Conservation (phyloP, 2,329 filamentous ascomycete species). For the Colletotrichum abscissum region DNA sequence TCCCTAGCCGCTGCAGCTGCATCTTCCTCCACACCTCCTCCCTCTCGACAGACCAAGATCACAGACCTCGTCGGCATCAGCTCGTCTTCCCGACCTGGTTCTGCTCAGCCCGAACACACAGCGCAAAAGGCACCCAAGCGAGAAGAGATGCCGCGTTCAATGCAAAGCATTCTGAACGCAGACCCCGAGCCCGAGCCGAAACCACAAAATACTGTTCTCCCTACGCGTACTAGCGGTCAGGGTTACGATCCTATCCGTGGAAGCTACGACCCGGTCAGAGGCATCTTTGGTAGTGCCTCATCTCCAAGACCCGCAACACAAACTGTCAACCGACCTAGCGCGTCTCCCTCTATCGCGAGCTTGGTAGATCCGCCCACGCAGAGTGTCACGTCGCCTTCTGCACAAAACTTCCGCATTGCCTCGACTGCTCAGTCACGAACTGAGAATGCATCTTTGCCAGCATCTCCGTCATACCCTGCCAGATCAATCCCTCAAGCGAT, state of each 20-base stretch:
- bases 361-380: slow-evolving; percentile 76
- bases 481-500: slow-evolving; percentile 47
- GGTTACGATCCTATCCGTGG: slow-evolving; percentile 92
- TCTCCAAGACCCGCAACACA: slow-evolving; percentile 61
- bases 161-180: slow-evolving; percentile 68
- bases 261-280: slow-evolving; percentile 72
- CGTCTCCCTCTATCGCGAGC: slow-evolving; percentile 91
- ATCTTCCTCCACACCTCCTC: slow-evolving; percentile 35
- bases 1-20: slow-evolving; percentile 46
- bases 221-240: slow-evolving; percentile 76
- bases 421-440: slow-evolving; percentile 45
- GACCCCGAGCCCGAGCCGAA: slow-evolving; percentile 55
- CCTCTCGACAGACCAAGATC: slow-evolving; percentile 51
- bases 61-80: slow-evolving; percentile 48
- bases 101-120: slow-evolving; percentile 45
- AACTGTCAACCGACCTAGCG: slow-evolving; percentile 76
- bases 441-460: slow-evolving; percentile 52
- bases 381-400: slow-evolving; percentile 50
- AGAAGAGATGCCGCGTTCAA: slow-evolving; percentile 61
- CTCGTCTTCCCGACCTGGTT: slow-evolving; percentile 41
- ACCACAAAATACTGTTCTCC: slow-evolving; percentile 55
- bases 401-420: slow-evolving; percentile 37
- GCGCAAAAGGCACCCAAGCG: slow-evolving; percentile 62
- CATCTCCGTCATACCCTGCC: slow-evolving; percentile 55
- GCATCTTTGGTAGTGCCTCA: slow-evolving; percentile 52